A percentile compares a stretch with the other conserved stretches of the same genome.
These are phyloP conservation scores for Dactylellina sp. DNA, from an alignment of 2,329 filamentous ascomycete genomes.

Conservation along the genomic window DNA sequence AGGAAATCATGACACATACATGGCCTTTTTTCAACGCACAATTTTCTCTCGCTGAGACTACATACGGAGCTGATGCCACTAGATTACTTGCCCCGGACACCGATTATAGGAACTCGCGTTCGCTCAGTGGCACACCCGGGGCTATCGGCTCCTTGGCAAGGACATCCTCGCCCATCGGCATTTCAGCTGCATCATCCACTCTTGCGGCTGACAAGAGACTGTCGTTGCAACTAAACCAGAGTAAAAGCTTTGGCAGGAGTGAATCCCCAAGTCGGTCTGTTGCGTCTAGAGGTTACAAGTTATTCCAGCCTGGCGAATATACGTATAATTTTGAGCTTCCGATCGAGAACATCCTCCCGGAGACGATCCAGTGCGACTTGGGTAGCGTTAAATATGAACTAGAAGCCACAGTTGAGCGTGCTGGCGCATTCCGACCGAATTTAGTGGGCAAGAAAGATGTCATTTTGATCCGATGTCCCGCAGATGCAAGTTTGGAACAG, in stretches of 20 bases:
- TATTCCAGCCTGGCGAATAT: constrained; percentile 82
- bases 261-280: constrained; percentile 73
- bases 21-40: constrained; percentile 92
- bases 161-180: constrained; percentile 58
- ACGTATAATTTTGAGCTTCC: constrained; percentile 84
- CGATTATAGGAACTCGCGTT: constrained; percentile 60
- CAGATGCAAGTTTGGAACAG: constrained; percentile 88
- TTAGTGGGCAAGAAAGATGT: constrained; percentile 85
- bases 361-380: constrained; percentile 87
- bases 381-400: constrained; percentile 89
- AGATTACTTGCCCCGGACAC: constrained; percentile 67
- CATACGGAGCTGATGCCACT: constrained; percentile 74
- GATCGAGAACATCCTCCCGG: constrained; percentile 80
- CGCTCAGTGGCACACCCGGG: constrained; percentile 65
- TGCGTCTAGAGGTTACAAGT: constrained; percentile 83
- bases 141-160: constrained; percentile 58
- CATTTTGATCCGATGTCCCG: constrained; percentile 82
- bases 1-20: constrained; percentile 86
- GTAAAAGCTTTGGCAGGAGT: constrained; percentile 84
- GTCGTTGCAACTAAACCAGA: constrained; percentile 82
- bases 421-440: constrained; percentile 90
- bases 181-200: constrained; percentile 64
- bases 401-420: constrained; percentile 84
- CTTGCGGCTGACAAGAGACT: constrained; percentile 72
- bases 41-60: constrained; percentile 71